These are phyloP conservation scores for Ascochyta pisi DNA, from an alignment of 2,329 filamentous ascomycete species.

Conservation along the genomic window DNA sequence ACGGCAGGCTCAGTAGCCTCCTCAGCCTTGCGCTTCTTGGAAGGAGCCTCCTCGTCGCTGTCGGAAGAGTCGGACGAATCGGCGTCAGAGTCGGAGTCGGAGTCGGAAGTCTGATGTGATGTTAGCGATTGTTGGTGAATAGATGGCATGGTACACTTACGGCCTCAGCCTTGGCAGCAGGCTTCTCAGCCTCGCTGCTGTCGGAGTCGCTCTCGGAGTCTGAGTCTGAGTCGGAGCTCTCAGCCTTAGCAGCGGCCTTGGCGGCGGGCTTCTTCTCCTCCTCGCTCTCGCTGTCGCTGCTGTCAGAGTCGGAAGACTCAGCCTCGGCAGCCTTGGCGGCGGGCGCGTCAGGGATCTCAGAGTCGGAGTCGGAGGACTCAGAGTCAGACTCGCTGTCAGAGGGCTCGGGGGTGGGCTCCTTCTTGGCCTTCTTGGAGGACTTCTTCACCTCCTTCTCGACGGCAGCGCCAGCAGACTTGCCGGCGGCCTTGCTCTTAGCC, in stretches of 20 bases:
- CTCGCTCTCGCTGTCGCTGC: slow-evolving; percentile 37
- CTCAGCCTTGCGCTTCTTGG: slow-evolving; percentile 72
- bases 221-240: slow-evolving; percentile 49
- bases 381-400: slow-evolving; percentile 37
- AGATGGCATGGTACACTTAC: slow-evolving; percentile 18
- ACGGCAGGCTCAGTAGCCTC: slow-evolving; percentile 62
- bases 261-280: slow-evolving; percentile 33
- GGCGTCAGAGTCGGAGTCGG: slow-evolving; percentile 49
- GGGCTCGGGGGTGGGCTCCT: slow-evolving; percentile 57
- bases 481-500: slow-evolving; percentile 70
- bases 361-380: slow-evolving; percentile 36
- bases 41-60: slow-evolving; percentile 54
- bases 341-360: slow-evolving; percentile 44
- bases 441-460: slow-evolving; percentile 59
- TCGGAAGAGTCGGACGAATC: slow-evolving; percentile 42
- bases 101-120: slow-evolving; percentile 40
- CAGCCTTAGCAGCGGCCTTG: slow-evolving; percentile 30
- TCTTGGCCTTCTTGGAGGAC: slow-evolving; percentile 58
- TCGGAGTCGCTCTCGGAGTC: slow-evolving; percentile 40
- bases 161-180: slow-evolving; percentile 33
- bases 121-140: slow-evolving; percentile 22
- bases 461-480: slow-evolving; percentile 58
- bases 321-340: slow-evolving; percentile 44
- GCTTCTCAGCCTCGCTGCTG: slow-evolving; percentile 31
- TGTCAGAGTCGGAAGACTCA: slow-evolving; percentile 48